Base-by-base conservation (phyloP, 139 green algal species). In the Marvania coccoides region DNA sequence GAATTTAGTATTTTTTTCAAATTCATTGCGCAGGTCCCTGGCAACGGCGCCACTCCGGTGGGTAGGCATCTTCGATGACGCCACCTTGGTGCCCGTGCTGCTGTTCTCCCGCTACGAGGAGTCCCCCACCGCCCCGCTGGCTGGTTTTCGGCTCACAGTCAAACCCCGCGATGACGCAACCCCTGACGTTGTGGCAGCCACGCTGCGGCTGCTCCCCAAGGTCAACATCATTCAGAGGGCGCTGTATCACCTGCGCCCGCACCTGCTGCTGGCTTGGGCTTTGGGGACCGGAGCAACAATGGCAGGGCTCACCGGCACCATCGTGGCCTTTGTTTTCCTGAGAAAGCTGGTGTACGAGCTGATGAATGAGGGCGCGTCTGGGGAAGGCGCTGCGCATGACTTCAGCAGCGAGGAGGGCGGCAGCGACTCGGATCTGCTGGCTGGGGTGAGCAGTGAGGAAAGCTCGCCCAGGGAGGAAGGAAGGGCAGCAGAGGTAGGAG, bases 101-200 rank as follows among this genome's bases (percentile, higher is more conserved):
- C 48, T 83, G 24, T 82, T 83, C 56, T 48, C 5, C 2, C 15
- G 33, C 23, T 80, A 77, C 63, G 12, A 34, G 1, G 77, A 83
- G 40, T 47, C 61, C 55, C 6, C 33, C 2, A 39, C 45, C 15
- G 47, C 28, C 24, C 77, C 77, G n/a, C 72, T 81, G n/a, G 33
- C 38, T 28, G 29, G 40, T 9, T 73, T 77, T 34, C 42, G 28
- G 4, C 36, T 69, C 6, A 51, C 63, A 2, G 29, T 83, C 8
- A 69, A 79, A 68, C 63, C 65, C 19, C 34, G 57, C 36, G 28
- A 28, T n/a, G 54, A 30, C 9, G 37, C 38, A 13, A 31, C 55
- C 3, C 65, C 75, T 2, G 63, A 81, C 59, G 46, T 81, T 2
- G 24, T 77, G 40, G 40, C 40, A 0, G 71, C 51, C n/a, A 46